Evolutionary conservation across 2,329 filamentous ascomycete species (phyloP).

Genomic region (Fulvia fulva): DNA sequence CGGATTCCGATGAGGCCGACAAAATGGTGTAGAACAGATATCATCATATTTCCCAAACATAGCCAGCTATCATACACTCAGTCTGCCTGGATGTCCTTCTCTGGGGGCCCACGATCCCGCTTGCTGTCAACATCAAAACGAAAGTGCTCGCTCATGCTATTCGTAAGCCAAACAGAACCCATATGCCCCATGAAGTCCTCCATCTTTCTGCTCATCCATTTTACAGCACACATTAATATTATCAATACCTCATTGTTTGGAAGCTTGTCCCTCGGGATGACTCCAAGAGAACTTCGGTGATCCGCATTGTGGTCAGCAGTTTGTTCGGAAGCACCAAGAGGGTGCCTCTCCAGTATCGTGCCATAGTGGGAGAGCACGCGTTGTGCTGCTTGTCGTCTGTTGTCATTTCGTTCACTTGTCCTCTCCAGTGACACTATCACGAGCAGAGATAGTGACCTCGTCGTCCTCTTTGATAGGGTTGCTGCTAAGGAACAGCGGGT

Average conservation of each 20-base stretch:
- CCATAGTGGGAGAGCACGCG: neutral
- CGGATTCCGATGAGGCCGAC: neutral
- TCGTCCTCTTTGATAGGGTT: constrained; percentile 24
- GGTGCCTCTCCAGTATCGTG: neutral
- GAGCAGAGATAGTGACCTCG: constrained; percentile 32
- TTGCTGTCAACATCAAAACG: neutral
- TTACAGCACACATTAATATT: constrained; percentile 24
- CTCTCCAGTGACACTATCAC: constrained; percentile 18
- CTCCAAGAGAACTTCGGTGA: neutral
- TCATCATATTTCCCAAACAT: neutral
- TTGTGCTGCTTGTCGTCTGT: neutral
- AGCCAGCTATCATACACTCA: neutral
- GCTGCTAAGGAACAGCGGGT: constrained; percentile 30
- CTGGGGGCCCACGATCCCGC: neutral
- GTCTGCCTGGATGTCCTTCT: too few species aligned
- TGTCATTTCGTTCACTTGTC: neutral
- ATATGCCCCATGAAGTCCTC: neutral
- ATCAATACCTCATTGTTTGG: constrained; percentile 4
- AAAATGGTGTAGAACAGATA: neutral
- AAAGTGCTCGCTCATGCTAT: constrained; percentile 1
- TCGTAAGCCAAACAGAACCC: constrained; percentile 3
- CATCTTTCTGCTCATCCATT: constrained; percentile 8
- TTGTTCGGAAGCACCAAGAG: neutral
- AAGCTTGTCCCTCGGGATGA: neutral
- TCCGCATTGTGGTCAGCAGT: neutral